A percentile compares a stretch with the other conserved stretches of the same genome.
Conservation (phyloP, 768 basidiomycete genomes). For the Macrolepiota dolichaula region DNA sequence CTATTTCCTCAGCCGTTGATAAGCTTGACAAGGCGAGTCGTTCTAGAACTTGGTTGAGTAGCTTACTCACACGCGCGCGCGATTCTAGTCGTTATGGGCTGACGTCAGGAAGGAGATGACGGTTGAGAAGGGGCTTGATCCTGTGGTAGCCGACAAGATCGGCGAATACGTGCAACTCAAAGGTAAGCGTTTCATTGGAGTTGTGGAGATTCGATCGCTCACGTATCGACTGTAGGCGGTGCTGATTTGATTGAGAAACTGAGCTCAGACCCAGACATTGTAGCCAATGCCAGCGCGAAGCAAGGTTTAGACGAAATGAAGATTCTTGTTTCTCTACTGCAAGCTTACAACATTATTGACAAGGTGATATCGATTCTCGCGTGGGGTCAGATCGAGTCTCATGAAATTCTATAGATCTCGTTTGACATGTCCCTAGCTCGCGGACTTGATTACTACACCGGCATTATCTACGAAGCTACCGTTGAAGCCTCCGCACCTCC, state of each 20-base stretch:
- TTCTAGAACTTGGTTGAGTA: background rate
- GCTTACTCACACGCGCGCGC: background rate
- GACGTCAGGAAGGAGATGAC: constrained; percentile 98
- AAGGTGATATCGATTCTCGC: constrained; percentile 47
- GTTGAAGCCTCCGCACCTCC: constrained; percentile 94
- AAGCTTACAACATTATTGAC: constrained; percentile 74
- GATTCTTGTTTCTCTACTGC: constrained; percentile 76
- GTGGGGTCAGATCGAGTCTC: background rate
- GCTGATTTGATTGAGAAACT: constrained; percentile 72
- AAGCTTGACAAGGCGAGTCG: constrained; percentile 91
- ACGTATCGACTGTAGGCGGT: constrained; percentile 50
- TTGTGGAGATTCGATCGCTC: background rate
- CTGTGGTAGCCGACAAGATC: constrained; percentile 84
- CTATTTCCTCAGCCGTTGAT: constrained; percentile 95
- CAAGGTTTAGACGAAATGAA: constrained; percentile 86
- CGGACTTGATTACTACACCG: constrained; percentile 96
- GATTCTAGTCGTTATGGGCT: constrained; percentile 70
- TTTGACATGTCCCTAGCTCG: constrained; percentile 98
- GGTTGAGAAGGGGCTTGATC: constrained; percentile 86
- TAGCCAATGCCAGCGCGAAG: constrained; percentile 70
- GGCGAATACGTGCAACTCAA: constrained; percentile 97
- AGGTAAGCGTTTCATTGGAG: constrained; percentile 41
- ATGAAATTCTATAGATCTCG: constrained; percentile 57
- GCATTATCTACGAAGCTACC: constrained; percentile 95
- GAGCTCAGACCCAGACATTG: constrained; percentile 57